Evolutionary conservation across 805 yeast species (phyloP), one percentile per base, ranked within the genome.

Genomic region (Sugiyamaella chiloensis): DNA sequence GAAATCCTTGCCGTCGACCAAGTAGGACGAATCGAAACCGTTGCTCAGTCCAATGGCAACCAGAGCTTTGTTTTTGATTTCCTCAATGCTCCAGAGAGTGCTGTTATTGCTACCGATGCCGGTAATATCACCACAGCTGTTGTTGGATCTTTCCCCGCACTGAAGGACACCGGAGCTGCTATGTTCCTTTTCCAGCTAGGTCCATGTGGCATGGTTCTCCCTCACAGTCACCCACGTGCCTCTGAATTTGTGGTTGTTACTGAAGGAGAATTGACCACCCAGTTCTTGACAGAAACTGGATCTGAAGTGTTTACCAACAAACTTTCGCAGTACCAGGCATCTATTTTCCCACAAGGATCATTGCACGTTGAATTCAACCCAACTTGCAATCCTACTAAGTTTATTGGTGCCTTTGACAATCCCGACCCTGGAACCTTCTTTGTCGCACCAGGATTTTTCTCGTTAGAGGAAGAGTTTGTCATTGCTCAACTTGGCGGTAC

Each of bases 321-420:
- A 9, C 30, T 53, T 24, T 20, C 31, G 3, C 32, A 29, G 7
- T 44, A 42, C 32, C 53, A 53, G 41, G 46, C 50, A 12, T 48
- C 53, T 9, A 31, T 52, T 23, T 53, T 52, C 42, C 57, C 57
- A 16, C 29, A 32, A 20, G 57, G 57, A 24, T 42, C 57, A 2
- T 30, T 53, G 30, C 57, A 52, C 29, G 47, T 42, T n/a, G 57
- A 49, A 35, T 44, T 26, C 48, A 53, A 53, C 35, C 57, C 57
- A 11, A 52, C 53, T 5, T 53, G 57, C 39, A 47, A 43, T 6
- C 39, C 42, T 3, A 24, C 55, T 14, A 30, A 37, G 14, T 53
- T 52, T 42, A 24, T 53, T 21, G 50, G 51, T 6, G 37, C 55
- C 9, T 52, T 53, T 42, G 45, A 52, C 44, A 44, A 40, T 21